Base-by-base conservation (phyloP, 805 yeast genomes). In the Metschnikowia colocasiae region DNA sequence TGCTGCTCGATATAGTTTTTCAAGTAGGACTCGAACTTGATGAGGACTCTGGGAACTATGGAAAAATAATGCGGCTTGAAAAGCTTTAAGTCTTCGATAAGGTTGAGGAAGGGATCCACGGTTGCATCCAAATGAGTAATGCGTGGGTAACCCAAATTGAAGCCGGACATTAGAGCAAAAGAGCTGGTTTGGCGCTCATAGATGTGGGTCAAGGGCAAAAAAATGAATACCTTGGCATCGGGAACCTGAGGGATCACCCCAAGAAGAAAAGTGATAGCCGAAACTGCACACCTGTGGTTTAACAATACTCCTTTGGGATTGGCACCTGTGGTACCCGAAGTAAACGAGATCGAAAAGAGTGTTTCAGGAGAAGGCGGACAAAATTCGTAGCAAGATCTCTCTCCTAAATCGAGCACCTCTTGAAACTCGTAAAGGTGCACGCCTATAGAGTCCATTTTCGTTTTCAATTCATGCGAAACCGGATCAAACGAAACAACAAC, bases 301-400 rank as follows among this genome's bases (percentile, higher is more conserved):
- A 83, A 67, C 27, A 80, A 77, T 18, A 83, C 91, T 56, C 92
- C 91, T 69, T 86, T 86, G 50, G 92, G 87, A 16, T 43, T 43
- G 43, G 64, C 55, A 31, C 81, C 77, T 16, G 86, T 81, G 18
- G 88, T 82, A 34, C 79, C 75, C 10, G 87, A 83, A 40, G 76
- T 68, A 47, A 74, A 85, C 6, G 84, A 79, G 40, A 85, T 77
- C 15, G 90, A 82, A 60, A 79, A 81, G 9, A 58, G 34, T 2
- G 66, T 60, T 13, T 78, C 74, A 1, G 82, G 77, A 1, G 62
- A 66, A 22, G 88, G 85, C 10, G 79, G 78, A 23, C 60, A 48
- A 32, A 57, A 60, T 1, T 34, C 62, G 58, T 49, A 62, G 57
- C 35, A 74, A 65, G 42, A 52, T 6, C 51, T 43, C 62, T 57